phyloP scores from a whole-genome alignment of 75 land plant genomes.

The Pseudotsuga menziesii region DNA sequence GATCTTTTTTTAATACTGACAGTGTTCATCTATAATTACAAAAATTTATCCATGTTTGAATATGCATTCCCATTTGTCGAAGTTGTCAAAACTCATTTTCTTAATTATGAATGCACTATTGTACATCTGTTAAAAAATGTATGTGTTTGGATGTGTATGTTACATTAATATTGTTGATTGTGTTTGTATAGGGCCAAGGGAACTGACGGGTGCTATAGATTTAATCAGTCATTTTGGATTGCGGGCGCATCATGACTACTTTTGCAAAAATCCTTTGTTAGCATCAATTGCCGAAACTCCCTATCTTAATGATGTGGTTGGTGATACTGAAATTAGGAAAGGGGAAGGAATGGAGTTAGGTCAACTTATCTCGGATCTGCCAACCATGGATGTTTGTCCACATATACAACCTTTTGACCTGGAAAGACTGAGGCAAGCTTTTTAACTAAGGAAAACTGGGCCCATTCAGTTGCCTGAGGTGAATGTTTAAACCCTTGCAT shows the following conservation, averaged over 20 bases:
- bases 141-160: no score
- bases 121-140: no score
- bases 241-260: conserved; percentile 66
- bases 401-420: conserved; percentile 77
- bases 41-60: no score
- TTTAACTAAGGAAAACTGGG: conserved; percentile 71
- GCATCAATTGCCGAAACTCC: conserved; percentile 78
- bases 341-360: conserved; percentile 97
- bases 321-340: conserved; percentile 88
- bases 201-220: conserved; percentile 92
- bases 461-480: conserved; percentile 78
- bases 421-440: conserved; percentile 67
- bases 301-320: conserved; percentile 84
- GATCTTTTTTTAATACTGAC: no score
- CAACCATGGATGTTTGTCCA: conserved; percentile 36
- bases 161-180: neutral
- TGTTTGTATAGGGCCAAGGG: conserved; percentile 61
- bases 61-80: no score
- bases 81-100: no score
- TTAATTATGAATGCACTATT: no score
- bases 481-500: conserved; percentile 7
- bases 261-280: conserved; percentile 78
- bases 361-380: conserved; percentile 52
- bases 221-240: conserved; percentile 76
- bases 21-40: no score